These are phyloP conservation scores for Arthrobotrys musiformis DNA, from an alignment of 2,329 filamentous ascomycete genomes.

Conservation along the genomic window DNA sequence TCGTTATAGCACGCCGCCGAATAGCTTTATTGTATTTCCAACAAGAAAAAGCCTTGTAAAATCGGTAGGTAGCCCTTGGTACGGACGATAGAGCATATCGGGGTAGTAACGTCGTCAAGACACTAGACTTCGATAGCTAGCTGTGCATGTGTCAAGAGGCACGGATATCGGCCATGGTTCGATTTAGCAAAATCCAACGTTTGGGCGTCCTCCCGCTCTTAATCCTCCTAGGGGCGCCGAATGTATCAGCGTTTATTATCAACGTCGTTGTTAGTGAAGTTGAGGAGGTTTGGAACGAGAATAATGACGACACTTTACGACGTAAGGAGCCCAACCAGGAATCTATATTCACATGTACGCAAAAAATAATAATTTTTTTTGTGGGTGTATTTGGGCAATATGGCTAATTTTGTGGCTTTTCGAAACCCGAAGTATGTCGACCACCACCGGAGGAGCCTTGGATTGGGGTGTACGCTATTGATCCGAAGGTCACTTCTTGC, in stretches of 20 bases:
- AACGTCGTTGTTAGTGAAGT: slow-evolving; percentile 28
- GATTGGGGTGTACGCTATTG: slow-evolving; percentile 38
- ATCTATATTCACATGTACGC: slow-evolving; percentile 30
- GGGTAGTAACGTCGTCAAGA: no score
- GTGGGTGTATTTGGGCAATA: not conserved
- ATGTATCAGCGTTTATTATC: slow-evolving; percentile 25
- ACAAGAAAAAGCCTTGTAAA: not conserved
- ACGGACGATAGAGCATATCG: no score
- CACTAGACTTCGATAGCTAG: no score
- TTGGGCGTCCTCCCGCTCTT: slow-evolving; percentile 3
- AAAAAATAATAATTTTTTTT: not conserved
- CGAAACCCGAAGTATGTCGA: slow-evolving; percentile 32
- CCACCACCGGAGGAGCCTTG: slow-evolving; percentile 33
- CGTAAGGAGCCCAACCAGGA: slow-evolving; percentile 32
- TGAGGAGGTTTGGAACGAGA: slow-evolving; percentile 35
- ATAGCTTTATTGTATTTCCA: not conserved
- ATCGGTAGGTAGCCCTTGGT: not conserved
- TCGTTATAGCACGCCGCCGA: no score
- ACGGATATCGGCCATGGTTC: slow-evolving; percentile 8
- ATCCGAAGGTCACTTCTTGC: slow-evolving; percentile 27
- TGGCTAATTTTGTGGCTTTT: not conserved
- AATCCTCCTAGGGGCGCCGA: not conserved
- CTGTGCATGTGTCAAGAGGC: not conserved
- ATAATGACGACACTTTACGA: slow-evolving; percentile 27
- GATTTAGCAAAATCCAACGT: not conserved